Percentiles rank a stretch among this genome's conserved stretches.
Evolutionary conservation across 805 yeast species (phyloP).

Genomic region (Kockiozyma suomiensis): DNA sequence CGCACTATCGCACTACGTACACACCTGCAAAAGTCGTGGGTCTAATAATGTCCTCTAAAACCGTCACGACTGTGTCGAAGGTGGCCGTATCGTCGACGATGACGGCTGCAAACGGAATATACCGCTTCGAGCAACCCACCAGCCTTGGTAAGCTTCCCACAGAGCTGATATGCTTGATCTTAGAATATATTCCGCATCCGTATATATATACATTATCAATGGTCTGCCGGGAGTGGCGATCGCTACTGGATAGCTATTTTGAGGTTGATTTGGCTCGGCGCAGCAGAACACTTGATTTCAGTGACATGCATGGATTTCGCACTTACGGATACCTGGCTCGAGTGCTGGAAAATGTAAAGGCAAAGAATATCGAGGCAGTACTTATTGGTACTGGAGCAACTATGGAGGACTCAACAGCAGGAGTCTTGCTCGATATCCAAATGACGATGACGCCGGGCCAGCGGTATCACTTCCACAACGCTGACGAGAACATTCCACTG

Average conservation of each 20-base stretch:
- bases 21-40: no score
- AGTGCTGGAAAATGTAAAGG: neutral
- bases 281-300: conserved; percentile 6
- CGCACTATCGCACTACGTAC: neutral
- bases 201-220: conserved; percentile 4
- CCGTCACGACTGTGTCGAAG: neutral
- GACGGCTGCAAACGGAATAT: neutral
- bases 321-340: conserved; percentile 7
- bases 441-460: conserved; percentile 11
- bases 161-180: neutral
- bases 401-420: conserved; percentile 7
- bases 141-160: neutral
- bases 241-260: neutral
- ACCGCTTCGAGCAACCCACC: neutral
- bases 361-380: neutral
- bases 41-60: neutral
- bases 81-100: neutral
- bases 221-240: conserved; percentile 6
- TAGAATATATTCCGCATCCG: conserved; percentile 8
- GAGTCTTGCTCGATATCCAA: conserved; percentile 3
- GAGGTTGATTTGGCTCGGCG: neutral
- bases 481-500: conserved; percentile 2
- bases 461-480: conserved; percentile 8
- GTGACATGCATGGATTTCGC: neutral
- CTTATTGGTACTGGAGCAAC: neutral